Base-by-base conservation (phyloP, 2,329 filamentous ascomycete genomes). In the Nothopassalora personata region DNA sequence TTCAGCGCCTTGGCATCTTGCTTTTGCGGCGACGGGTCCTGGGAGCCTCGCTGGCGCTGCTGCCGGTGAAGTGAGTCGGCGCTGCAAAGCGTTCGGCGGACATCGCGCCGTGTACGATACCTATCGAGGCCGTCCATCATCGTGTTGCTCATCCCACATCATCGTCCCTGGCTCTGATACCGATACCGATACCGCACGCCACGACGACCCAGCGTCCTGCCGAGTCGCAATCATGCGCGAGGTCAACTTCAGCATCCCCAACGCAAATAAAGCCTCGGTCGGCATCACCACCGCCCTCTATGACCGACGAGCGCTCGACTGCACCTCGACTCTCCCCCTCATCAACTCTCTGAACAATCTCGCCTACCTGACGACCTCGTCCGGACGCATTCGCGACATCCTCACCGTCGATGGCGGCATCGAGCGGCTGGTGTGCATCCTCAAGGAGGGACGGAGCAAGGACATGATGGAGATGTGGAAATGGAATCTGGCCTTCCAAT, bases 391-490 rank as follows among this genome's bases (percentile, higher is more conserved):
- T 75, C 86, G 94, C 69, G 94, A 99, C 74, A 99, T 99, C 64
- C 84, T 99, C 65, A 97, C 93, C 58, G 91, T 99, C 78, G 94
- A 99, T 88, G 94, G 94, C 76, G 94, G 94, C 63, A 94, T 99
- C 75, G 94, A 99, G 79, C 82, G 93, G 65, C 81, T 99, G 67
- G 90, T 99, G 73, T 97, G 91, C 83, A 97, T 99, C 72, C 84
- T 99, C 75, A 99, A 99, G 77, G 91, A 96, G 76, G 94, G 94
- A 64, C 84, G 94, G 72, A 97, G 90, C 78, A 95, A 92, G 76
- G 93, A 99, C 74, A 88, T 97, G 86, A 97, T 97, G 93, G 93
- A 97, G 75, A 96, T 96, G 90, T 99, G 94, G 94, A 97, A 97
- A 77, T 99, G 94, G 94, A 99, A 97, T 72, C 83, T 99, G 63